Base-by-base conservation (phyloP, 352 stramenopile species). In the Blastocystis sp. region DNA sequence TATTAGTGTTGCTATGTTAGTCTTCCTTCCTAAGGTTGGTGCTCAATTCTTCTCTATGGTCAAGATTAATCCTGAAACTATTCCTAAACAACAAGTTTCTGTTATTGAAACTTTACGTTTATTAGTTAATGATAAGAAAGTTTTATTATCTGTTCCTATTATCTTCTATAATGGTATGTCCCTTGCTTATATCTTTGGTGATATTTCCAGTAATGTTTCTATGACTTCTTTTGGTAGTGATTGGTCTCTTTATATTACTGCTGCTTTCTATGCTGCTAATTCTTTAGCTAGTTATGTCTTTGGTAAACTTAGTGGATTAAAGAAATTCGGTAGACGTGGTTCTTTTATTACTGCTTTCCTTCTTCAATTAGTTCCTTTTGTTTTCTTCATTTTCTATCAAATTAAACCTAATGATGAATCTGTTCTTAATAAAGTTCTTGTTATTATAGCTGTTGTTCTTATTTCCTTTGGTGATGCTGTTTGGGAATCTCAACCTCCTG, bases 121-220 rank as follows among this genome's bases (percentile, higher is more conserved):
- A 3, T 36, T 58, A 18, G 23, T 2, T 11, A 21, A 16, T 13
- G 40, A 30, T 13, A 9, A 18, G 21, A 58, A 54, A 19, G 33
- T 68, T 4, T n/a, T 33, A 21, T 31, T 68, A 25, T 48, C 66
- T 16, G 19, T 68, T 21, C 62, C 62, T 11, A 46, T 67, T 4
- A 47, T 67, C 30, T 30, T 68, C 43, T 68, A 67, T 42, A 68
- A 68, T 37, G 62, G 62, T 32, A 68, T 68, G 62, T 44, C 18
- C 44, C 62, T 68, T 4, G 62, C 34, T 21, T 68, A 47, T 28
- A 44, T 68, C 30, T 58, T 67, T 32, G 42, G 33, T 16, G 55
- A 68, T 21, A 42, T 67, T 18, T 37, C 43, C n/a, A 33, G 6
- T 25, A 32, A 39, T 23, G 58, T 66, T 37, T 28, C 55, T 18